Conservation (phyloP, 2,329 filamentous ascomycete genomes). For the Trichophyton mentagrophytes region DNA sequence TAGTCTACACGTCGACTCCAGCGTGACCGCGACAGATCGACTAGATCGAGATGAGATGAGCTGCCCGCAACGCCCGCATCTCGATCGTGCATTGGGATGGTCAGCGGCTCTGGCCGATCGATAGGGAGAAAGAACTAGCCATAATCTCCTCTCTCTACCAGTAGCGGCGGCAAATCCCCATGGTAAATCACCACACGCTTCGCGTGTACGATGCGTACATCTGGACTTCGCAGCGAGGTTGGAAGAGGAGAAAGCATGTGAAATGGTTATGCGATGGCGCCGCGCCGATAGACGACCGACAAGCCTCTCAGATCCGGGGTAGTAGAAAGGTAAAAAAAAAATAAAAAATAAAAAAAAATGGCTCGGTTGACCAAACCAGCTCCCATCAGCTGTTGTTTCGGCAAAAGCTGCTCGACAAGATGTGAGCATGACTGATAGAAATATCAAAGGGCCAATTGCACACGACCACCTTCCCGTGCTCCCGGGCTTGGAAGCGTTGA, state of each 20-base stretch:
- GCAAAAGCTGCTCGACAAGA: background rate
- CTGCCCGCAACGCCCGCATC: background rate
- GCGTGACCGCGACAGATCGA: background rate
- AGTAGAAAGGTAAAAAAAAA: background rate
- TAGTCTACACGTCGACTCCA: background rate
- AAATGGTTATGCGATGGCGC: background rate
- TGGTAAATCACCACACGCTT: background rate
- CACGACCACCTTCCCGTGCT: background rate
- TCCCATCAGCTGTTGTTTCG: background rate
- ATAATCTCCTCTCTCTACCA: too few species aligned
- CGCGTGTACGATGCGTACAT: background rate
- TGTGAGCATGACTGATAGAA: background rate
- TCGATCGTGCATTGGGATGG: background rate
- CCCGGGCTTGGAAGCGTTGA: background rate
- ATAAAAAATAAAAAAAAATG: background rate
- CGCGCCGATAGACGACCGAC: background rate
- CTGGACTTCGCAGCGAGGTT: background rate
- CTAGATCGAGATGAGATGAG: background rate
- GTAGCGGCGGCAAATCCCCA: background rate
- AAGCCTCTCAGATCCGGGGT: slow-evolving; percentile 1
- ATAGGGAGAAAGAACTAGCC: background rate
- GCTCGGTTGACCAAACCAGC: background rate
- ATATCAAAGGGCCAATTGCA: background rate
- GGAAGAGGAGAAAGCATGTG: background rate
- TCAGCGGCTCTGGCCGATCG: background rate